These are phyloP conservation scores for Neodidymelliopsis sp. DNA, from an alignment of 2,329 filamentous ascomycete species.

Conservation along the genomic window DNA sequence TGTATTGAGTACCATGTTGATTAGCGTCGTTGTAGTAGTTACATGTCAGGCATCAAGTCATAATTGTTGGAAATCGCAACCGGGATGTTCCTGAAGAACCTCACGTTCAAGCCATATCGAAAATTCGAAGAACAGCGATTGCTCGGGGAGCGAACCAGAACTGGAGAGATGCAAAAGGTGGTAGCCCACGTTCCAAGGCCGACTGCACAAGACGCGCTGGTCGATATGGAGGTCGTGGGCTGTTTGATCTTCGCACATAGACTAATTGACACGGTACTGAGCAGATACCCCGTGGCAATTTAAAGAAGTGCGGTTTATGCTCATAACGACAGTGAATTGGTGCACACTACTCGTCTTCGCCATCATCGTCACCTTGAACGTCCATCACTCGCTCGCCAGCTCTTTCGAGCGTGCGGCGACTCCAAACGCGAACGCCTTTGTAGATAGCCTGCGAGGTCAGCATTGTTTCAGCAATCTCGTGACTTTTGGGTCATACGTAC, in stretches of 20 bases:
- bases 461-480: no score
- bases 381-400: conserved; percentile 84
- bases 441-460: conserved; percentile 84
- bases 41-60: neutral
- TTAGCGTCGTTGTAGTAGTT: neutral
- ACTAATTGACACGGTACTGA: conserved; percentile 94
- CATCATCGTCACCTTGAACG: conserved; percentile 71
- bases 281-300: conserved; percentile 78
- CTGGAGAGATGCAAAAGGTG: conserved; percentile 34
- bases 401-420: conserved; percentile 73
- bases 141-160: conserved; percentile 35
- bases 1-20: neutral
- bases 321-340: conserved; percentile 10
- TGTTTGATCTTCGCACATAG: conserved; percentile 83
- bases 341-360: conserved; percentile 55
- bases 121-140: conserved; percentile 18
- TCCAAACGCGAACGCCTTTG: conserved; percentile 79
- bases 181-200: conserved; percentile 40
- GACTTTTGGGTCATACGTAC: conserved; percentile 67
- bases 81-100: conserved; percentile 38
- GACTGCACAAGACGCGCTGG: conserved; percentile 46
- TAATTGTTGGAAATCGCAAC: neutral
- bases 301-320: conserved; percentile 81
- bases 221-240: conserved; percentile 38
- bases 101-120: conserved; percentile 33